Evolutionary conservation across 2,329 filamentous ascomycete genomes (phyloP), one percentile per base, ranked within the genome.

Genomic region (Colletotrichum liriopes): DNA sequence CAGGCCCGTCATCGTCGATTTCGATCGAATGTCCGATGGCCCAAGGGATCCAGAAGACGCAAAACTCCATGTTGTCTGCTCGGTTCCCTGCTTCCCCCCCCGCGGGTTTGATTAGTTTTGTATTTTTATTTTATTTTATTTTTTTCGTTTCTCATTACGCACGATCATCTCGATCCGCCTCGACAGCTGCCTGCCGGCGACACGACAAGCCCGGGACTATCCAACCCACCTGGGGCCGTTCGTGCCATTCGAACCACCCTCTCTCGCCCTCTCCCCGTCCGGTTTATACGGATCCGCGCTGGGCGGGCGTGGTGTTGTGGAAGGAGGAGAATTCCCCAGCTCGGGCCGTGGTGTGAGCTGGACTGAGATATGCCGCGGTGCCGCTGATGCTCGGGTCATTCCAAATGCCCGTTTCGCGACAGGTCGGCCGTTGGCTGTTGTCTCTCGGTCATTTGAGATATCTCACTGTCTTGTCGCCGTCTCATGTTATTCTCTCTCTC

Each of bases 371-470:
- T 29, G 26, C 51, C 43, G 51, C n/a, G 32, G 69, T 72, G 69
- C 69, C 65, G 69, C 65, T 68, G 69, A 72, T 72, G 70, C 60
- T 64, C 45, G 64, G 65, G 41, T 45, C 70, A 72, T 72, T 72
- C 65, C 65, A 60, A 18, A 54, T 37, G 51, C 26, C 23, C 29
- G n/a, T 43, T 37, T 35, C 37, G 59, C 45, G 58, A 54, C 52
- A 69, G 32, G 58, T 56, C 37, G 49, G 32, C 14, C 18, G 8
- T n/a, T 43, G 8, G 51, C 18, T 29, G 37, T 18, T 51, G 52
- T 65, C 54, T 59, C 59, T 70, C 66, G 52, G 32, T 41, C 45
- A 41, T 41, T 67, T 55, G 56, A 32, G 65, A 37, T 71, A n/a
- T 58, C 58, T 69, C 26, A 23, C 51, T 26, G 26, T 35, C 2